Evolutionary conservation across 768 basidiomycete species (phyloP).

Genomic region (Mycena epipterygia): DNA sequence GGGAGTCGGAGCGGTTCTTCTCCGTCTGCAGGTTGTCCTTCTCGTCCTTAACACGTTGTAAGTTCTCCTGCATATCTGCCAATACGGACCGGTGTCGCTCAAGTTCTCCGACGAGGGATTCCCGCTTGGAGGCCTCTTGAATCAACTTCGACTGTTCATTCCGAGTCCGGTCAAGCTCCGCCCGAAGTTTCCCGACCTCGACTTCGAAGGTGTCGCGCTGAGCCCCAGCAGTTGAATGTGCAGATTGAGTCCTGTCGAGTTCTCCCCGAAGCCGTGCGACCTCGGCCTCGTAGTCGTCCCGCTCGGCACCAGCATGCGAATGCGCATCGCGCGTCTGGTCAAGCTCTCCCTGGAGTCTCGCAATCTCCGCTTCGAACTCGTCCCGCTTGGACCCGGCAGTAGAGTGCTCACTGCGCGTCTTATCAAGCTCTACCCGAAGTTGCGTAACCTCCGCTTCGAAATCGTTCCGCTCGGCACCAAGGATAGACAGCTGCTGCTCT

Average conservation of each 20-base stretch:
- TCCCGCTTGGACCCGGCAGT: constrained; percentile 61
- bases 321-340: constrained; percentile 57
- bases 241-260: constrained; percentile 62
- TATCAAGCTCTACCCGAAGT: constrained; percentile 71
- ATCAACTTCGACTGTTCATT: constrained; percentile 73
- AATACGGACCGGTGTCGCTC: constrained; percentile 83
- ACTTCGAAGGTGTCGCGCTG: constrained; percentile 50
- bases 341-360: constrained; percentile 70
- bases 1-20: constrained; percentile 73
- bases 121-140: constrained; percentile 80
- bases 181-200: constrained; percentile 53
- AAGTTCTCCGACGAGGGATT: constrained; percentile 80
- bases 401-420: constrained; percentile 68
- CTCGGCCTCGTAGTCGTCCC: constrained; percentile 60
- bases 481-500: constrained; percentile 63
- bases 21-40: constrained; percentile 83
- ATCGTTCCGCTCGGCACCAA: constrained; percentile 60
- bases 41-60: constrained; percentile 86
- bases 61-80: constrained; percentile 81
- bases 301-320: constrained; percentile 57
- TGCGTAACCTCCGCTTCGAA: constrained; percentile 62
- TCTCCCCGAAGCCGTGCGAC: constrained; percentile 70
- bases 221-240: constrained; percentile 44
- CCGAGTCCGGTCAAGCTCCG: constrained; percentile 62
- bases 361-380: constrained; percentile 60